Evolutionary conservation across 2,329 filamentous ascomycete genomes (phyloP), one percentile per base, ranked within the genome.

Genomic region (Trichoderma polysporum): DNA sequence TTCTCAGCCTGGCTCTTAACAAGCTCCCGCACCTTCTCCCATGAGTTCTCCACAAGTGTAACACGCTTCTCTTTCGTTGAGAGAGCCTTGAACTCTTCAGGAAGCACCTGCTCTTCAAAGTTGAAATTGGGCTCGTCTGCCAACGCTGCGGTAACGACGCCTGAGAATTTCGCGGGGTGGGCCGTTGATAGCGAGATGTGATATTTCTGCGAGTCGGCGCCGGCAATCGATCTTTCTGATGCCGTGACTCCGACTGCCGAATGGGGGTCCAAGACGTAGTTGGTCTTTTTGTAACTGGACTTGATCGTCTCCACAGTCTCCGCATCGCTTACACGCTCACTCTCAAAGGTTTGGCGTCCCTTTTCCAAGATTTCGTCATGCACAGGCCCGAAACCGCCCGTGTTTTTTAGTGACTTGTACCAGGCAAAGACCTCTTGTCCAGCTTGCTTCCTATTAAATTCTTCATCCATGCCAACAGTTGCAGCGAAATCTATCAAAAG

Each of bases 151-250:
- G 94, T 90, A 1, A 99, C 95, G 0, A 94, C 94, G 39, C 88
- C 87, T 0, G 91, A 89, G 75, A 99, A 99, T 79, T 99, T 99
- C 69, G 95, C 95, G 0, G 95, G 94, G 79, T 99, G 95, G 2
- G 95, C 95, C 2, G 95, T 99, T 1, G 94, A 92, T 2, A 99
- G 87, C 1, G 93, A 89, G 74, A 99, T 91, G 77, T 97, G 91
- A 22, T 79, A 83, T 63, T 89, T 80, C 15, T 82, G 81, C 2
- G 82, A 76, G 31, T 79, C 79, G 0, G 82, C 78, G 12, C 87
- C 83, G 49, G 82, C 76, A 37, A 91, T 84, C 2, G 92, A 93
- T 67, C 93, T 86, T 63, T 88, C 77, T 0, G 94, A 86, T 0
- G 92, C 94, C 19, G 90, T 85, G 47, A 97, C 85, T 66, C 94